Percentiles rank a stretch among this genome's conserved stretches.
Conservation (phyloP, 2,329 filamentous ascomycete genomes). For the Nigrospora sphaerica region DNA sequence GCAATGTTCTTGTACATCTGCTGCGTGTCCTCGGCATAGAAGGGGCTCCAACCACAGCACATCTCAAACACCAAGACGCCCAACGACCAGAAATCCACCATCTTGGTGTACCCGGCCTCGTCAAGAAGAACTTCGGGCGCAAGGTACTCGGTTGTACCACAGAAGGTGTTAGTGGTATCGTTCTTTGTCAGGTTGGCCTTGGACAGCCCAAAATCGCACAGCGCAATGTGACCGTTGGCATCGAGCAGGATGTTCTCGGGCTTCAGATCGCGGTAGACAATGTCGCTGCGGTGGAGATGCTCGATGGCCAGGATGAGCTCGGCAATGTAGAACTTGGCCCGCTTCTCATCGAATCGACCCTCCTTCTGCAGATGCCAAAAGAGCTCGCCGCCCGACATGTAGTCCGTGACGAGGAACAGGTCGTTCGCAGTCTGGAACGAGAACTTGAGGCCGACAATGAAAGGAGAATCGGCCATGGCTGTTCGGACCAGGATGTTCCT, state of each 20-base stretch:
- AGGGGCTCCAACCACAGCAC: constrained; percentile 99
- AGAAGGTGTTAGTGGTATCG: constrained; percentile 98
- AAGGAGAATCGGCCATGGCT: constrained; percentile 89
- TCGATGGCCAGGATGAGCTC: constrained; percentile 93
- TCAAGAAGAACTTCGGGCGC: constrained; percentile 93
- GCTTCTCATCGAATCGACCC: constrained; percentile 86
- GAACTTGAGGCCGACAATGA: constrained; percentile 97
- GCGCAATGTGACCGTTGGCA: constrained; percentile 93
- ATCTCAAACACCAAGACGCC: constrained; percentile 98
- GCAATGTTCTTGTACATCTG: constrained; percentile 99
- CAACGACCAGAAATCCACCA: constrained; percentile 99
- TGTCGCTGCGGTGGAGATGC: constrained; percentile 93
- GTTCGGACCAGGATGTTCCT: constrained; percentile 95
- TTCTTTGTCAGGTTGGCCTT: constrained; percentile 97
- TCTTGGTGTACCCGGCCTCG: constrained; percentile 97
- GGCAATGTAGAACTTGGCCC: constrained; percentile 98
- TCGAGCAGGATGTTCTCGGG: constrained; percentile 96
- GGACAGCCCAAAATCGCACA: constrained; percentile 95
- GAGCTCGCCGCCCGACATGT: constrained; percentile 97
- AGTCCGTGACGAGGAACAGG: constrained; percentile 96
- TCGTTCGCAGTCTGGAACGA: constrained; percentile 97
- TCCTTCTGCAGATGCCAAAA: constrained; percentile 99
- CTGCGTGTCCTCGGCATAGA: constrained; percentile 97
- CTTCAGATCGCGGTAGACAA: constrained; percentile 95
- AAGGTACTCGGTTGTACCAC: constrained; percentile 94